A percentile compares a stretch with the other conserved stretches of the same genome.
phyloP scores from a whole-genome alignment of 257 asterid species.

The Solanum tacnaense region DNA sequence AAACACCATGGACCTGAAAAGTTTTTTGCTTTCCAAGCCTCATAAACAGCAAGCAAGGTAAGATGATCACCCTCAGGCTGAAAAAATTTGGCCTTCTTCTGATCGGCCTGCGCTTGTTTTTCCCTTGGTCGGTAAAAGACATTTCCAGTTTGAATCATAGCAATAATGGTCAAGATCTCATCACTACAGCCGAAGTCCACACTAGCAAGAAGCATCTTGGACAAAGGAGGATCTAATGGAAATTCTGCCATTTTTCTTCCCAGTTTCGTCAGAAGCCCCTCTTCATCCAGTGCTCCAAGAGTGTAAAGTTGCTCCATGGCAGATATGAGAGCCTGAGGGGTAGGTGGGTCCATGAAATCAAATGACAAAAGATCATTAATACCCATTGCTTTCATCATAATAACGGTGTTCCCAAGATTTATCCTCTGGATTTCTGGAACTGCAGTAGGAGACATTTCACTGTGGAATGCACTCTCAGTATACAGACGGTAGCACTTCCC shows the following conservation, averaged over 20 bases:
- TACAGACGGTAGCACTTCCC: constrained; percentile 1
- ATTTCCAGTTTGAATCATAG: constrained; percentile 90
- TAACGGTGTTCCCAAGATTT: constrained; percentile 76
- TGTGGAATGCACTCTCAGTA: constrained; percentile 82
- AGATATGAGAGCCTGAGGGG: constrained; percentile 87
- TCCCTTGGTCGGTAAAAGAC: constrained; percentile 90
- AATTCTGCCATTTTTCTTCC: constrained; percentile 97
- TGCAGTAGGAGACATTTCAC: constrained; percentile 88
- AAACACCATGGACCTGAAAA: constrained; percentile 94
- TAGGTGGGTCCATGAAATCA: constrained; percentile 94
- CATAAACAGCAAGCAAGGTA: constrained; percentile 84
- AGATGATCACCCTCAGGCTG: constrained; percentile 95
- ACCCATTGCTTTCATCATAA: constrained; percentile 93
- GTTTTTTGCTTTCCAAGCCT: constrained; percentile 91
- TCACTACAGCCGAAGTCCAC: constrained; percentile 94
- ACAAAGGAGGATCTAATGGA: constrained; percentile 84
- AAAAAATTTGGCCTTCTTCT: constrained; percentile 74
- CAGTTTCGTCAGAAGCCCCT: constrained; percentile 84
- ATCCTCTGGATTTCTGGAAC: constrained; percentile 94
- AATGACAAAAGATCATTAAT: constrained; percentile 77
- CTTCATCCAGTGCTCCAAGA: constrained; percentile 90
- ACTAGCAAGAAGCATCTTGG: constrained; percentile 92
- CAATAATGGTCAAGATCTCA: constrained; percentile 87
- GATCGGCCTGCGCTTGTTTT: constrained; percentile 94
- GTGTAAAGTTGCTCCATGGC: constrained; percentile 91